phyloP scores from a whole-genome alignment of 1,139 yeast species.

The Candida sp. region DNA sequence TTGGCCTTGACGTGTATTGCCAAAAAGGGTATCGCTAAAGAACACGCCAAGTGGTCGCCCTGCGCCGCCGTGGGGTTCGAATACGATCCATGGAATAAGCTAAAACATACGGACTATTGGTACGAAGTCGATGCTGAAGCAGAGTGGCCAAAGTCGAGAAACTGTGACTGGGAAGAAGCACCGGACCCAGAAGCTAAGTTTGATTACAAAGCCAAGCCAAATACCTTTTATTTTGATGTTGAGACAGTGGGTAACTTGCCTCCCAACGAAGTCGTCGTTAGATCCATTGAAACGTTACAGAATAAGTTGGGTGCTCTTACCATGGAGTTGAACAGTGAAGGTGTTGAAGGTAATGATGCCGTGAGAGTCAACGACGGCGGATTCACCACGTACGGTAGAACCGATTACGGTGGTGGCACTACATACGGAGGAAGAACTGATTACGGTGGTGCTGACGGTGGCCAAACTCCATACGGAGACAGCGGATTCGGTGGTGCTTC shows the following conservation, averaged over 20 bases:
- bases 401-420: constrained; percentile 45
- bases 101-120: constrained; percentile 97
- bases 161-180: constrained; percentile 96
- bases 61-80: constrained; percentile 98
- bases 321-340: constrained; percentile 73
- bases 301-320: constrained; percentile 91
- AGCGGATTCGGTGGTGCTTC: constrained; percentile 35
- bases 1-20: constrained; percentile 90
- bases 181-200: constrained; percentile 89
- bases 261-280: constrained; percentile 86
- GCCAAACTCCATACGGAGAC: constrained; percentile 48
- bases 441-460: constrained; percentile 42
- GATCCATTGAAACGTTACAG: constrained; percentile 85
- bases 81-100: constrained; percentile 99
- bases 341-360: constrained; percentile 48
- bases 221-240: constrained; percentile 81
- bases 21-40: constrained; percentile 97
- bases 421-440: constrained; percentile 39
- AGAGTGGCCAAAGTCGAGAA: constrained; percentile 93
- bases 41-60: constrained; percentile 99
- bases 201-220: constrained; percentile 84
- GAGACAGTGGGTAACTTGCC: constrained; percentile 92
- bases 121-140: constrained; percentile 85
- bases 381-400: constrained; percentile 54
- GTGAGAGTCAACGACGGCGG: constrained; percentile 41